Evolutionary conservation across 176 grass and related monocot genomes (phyloP).

Genomic region (Echinochloa phyllopogon): DNA sequence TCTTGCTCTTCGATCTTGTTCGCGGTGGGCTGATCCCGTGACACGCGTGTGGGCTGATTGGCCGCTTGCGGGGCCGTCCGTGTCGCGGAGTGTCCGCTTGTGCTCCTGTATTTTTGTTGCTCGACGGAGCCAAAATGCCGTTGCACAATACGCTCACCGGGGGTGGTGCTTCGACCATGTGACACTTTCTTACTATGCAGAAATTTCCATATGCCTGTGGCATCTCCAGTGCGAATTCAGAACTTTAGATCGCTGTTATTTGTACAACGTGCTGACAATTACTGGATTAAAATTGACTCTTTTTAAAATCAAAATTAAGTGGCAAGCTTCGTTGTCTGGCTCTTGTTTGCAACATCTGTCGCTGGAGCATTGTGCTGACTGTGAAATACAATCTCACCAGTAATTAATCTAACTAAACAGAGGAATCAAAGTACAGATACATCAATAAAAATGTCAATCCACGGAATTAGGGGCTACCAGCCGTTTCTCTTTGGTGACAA

Average conservation of each 20-base stretch:
- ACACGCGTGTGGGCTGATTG: not conserved
- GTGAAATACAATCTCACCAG: not conserved
- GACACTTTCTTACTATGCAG: not conserved
- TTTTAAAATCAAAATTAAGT: not conserved
- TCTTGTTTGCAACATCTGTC: not conserved
- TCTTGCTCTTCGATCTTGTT: constrained; percentile 3
- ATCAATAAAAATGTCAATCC: not conserved
- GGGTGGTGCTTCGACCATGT: not conserved
- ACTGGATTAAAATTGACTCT: not conserved
- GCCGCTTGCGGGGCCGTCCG: not conserved
- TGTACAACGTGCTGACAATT: not conserved
- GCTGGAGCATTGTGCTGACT: not conserved
- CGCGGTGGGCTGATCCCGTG: not conserved
- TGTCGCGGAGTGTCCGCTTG: not conserved
- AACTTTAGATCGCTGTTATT: not conserved
- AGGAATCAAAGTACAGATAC: not conserved
- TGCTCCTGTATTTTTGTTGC: not conserved
- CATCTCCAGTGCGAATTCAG: not conserved
- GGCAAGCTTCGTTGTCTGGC: not conserved
- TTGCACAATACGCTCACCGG: not conserved
- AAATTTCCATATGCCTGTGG: not conserved
- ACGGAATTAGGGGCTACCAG: not conserved
- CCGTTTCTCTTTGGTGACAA: not conserved
- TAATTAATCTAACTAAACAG: not conserved
- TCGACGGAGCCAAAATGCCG: not conserved